These are phyloP conservation scores for Sclerotinia borealis DNA, from an alignment of 2,329 filamentous ascomycete species.

Conservation along the genomic window DNA sequence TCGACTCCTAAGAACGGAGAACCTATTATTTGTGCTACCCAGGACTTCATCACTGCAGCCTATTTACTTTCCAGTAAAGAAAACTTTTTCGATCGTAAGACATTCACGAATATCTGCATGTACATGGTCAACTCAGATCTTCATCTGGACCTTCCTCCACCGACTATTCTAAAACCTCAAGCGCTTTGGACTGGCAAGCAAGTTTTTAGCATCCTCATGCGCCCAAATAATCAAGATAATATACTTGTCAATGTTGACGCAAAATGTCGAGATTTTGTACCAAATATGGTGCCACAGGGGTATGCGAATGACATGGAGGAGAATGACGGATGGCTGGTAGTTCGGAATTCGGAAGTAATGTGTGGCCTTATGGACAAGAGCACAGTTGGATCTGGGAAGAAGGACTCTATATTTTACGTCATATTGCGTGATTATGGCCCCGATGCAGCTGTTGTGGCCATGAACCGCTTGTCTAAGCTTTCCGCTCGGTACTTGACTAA, in stretches of 20 bases:
- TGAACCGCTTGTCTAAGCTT: constrained; percentile 89
- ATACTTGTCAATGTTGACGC: constrained; percentile 90
- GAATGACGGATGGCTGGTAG: constrained; percentile 84
- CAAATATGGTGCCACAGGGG: constrained; percentile 35
- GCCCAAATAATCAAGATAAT: constrained; percentile 75
- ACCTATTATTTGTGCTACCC: constrained; percentile 96
- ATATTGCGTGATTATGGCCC: constrained; percentile 93
- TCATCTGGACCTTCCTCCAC: constrained; percentile 77
- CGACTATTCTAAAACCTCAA: constrained; percentile 78
- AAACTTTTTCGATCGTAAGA: constrained; percentile 80
- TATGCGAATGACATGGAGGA: constrained; percentile 61
- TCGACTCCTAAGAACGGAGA: constrained; percentile 96
- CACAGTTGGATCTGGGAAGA: constrained; percentile 94
- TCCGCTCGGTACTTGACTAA: constrained; percentile 85
- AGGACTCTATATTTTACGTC: constrained; percentile 95
- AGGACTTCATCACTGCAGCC: constrained; percentile 96
- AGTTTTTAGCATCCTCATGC: constrained; percentile 85
- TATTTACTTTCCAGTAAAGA: constrained; percentile 91
- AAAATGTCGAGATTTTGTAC: constrained; percentile 75
- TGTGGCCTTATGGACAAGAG: constrained; percentile 97
- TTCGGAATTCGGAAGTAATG: constrained; percentile 96
- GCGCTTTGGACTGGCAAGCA: constrained; percentile 96
- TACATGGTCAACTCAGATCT: constrained; percentile 85
- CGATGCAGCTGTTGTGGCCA: constrained; percentile 78
- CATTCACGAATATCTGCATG: constrained; percentile 83